phyloP scores from a whole-genome alignment of 805 yeast species.

The Metschnikowia henanensis region DNA sequence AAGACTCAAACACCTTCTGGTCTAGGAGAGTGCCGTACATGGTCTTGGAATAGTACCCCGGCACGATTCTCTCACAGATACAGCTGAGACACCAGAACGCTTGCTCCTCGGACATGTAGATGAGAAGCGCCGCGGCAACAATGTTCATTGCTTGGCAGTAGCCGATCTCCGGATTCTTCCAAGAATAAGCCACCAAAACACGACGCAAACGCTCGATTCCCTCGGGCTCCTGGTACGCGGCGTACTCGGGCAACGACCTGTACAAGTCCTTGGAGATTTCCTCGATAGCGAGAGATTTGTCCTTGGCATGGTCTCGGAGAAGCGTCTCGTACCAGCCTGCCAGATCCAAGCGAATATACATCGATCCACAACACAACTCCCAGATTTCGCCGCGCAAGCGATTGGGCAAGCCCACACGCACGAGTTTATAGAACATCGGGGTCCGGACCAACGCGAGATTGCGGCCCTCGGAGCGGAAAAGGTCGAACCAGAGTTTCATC shows the following conservation, averaged over 20 bases:
- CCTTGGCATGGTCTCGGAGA: conserved; percentile 59
- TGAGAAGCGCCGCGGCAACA: conserved; percentile 74
- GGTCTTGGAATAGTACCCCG: conserved; percentile 95
- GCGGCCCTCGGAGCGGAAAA: conserved; percentile 80
- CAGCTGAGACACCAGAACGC: conserved; percentile 90
- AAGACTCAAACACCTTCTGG: conserved; percentile 88
- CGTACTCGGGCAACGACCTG: conserved; percentile 92
- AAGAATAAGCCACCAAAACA: conserved; percentile 90
- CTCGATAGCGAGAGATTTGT: conserved; percentile 81
- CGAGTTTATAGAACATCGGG: conserved; percentile 75
- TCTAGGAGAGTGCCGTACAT: conserved; percentile 97
- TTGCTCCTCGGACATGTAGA: conserved; percentile 93
- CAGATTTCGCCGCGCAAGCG: conserved; percentile 93
- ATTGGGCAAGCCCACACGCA: conserved; percentile 94
- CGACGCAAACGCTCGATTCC: conserved; percentile 85
- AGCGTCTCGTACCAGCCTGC: conserved; percentile 58
- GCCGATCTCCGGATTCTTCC: conserved; percentile 97
- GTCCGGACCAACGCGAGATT: conserved; percentile 74
- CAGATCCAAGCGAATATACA: conserved; percentile 67
- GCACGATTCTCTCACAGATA: conserved; percentile 81
- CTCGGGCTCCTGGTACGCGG: conserved; percentile 84
- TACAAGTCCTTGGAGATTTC: conserved; percentile 96
- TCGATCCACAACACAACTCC: conserved; percentile 90
- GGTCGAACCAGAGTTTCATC: conserved; percentile 92
- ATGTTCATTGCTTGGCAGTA: conserved; percentile 99